Base-by-base conservation (phyloP, 2,329 filamentous ascomycete species). In the Pseudohalonectria lignicola region DNA sequence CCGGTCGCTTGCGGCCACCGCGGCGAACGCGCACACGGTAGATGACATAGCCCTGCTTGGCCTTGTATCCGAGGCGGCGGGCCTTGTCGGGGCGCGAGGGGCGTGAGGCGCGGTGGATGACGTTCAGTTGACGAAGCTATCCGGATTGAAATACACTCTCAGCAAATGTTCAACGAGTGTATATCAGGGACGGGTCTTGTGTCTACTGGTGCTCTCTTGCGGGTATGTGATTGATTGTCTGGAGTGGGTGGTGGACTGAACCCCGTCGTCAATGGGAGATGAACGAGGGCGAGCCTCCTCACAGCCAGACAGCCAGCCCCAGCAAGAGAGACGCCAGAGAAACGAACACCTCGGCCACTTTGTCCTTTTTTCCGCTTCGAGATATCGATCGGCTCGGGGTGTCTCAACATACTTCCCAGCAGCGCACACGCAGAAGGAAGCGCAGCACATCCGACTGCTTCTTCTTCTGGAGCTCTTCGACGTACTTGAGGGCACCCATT, bases 401-500 rank as follows among this genome's bases (percentile, higher is more conserved):
- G 55, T 11, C 60, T 74, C 58, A 76, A 77, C 78, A 74, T 77
- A 90, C 90, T 86, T 98, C 92, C 92, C 92, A 98, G 88, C 92
- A 98, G 75, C 92, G 88, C 66, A 94, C 87, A 69, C 87, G 90
- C 71, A 95, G 86, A 74, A 98, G 83, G 81, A 98, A 98, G 76
- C 88, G 88, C 76, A 96, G 86, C 65, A 98, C 84, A 80, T 98
- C 92, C 69, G 86, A 94, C 83, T 98, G 92, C 87, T 98, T 98
- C 86, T 94, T 95, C 87, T 98, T 96, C 72, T 95, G 87, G 76
- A 98, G 84, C 81, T 98, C 92, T 82, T 98, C 93, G 74, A 98
- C 86, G 78, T 94, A 98, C 77, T 98, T 98, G 71, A 95, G 86
- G 77, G 90, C 90, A 85, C 92, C 92, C 92, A 95, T 95, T 79